Evolutionary conservation across 2,329 filamentous ascomycete genomes (phyloP), one percentile per base, ranked within the genome.

Genomic region (Myriosclerotinia curreyana): DNA sequence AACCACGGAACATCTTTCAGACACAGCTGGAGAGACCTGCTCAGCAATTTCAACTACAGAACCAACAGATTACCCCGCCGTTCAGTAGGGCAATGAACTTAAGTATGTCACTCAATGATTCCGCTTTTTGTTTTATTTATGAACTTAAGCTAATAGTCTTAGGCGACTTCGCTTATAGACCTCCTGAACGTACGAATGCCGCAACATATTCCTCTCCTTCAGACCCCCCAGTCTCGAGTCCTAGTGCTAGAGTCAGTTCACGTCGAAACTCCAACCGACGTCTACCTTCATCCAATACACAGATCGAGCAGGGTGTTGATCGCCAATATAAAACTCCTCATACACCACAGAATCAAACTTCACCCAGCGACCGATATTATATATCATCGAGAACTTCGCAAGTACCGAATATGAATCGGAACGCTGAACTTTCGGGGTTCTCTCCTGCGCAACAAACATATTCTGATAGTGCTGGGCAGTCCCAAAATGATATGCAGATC

Each of bases 1-100:
- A 5, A 15, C 28, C 28, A 31, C 36, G 40, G 17, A 66, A 68
- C 62, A 34, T 65, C 20, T 68, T 69, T 14, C 68, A 69, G 28
- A 28, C 52, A 4, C 67, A 68, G 5, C 14, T 54, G 22, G 66
- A 56, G 17, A 69, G 64, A 48, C 36, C 68, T 31, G 28, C 28
- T 8, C 66, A 66, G 15, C 67, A 68, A 22, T 62, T 72, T 14
- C 70, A 74, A 42, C 67, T 65, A 12, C 70, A 66, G 36, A 69
- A 56, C 25, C 70, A 72, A 42, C 71, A 74, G 44, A 53, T 71
- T 44, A 72, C 70, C 28, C 70, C 71, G 5, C 71, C 73, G 15
- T 72, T 71, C 56, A 71, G 69, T 34, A 48, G 42, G 3, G 20
- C 17, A 15, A 48, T 25, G 6, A 17, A 36, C 9, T 55, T 71